Evolutionary conservation across 257 asterid genomes (phyloP).

Genomic region (Petrea volubilis): DNA sequence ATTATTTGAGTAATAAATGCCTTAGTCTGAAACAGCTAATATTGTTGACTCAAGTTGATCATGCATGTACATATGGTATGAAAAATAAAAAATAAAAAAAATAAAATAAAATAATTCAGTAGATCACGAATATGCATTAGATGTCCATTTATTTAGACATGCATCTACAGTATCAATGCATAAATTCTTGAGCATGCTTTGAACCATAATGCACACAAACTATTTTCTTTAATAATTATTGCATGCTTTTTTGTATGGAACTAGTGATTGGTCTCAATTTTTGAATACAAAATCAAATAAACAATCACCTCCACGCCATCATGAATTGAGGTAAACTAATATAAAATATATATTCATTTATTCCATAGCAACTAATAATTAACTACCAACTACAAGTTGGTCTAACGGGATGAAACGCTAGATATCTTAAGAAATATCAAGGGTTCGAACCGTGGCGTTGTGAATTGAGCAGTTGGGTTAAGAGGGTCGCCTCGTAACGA

Average conservation of each 20-base stretch:
- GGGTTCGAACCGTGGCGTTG: no score
- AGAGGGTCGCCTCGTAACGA: no score
- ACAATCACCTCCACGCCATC: neutral
- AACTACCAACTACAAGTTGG: no score
- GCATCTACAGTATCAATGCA: neutral
- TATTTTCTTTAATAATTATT: neutral
- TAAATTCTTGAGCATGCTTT: neutral
- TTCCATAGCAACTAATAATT: no score
- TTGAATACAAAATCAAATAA: neutral
- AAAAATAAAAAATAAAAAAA: no score
- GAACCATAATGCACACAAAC: neutral
- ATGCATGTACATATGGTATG: no score
- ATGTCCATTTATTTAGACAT: neutral
- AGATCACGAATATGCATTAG: neutral
- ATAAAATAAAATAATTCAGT: neutral
- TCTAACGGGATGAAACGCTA: no score
- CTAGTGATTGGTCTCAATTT: neutral
- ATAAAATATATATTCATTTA: neutral
- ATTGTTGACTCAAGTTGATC: neutral
- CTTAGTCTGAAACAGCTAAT: neutral
- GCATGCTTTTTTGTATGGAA: neutral
- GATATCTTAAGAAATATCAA: no score
- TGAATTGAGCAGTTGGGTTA: no score
- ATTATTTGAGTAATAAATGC: no score
- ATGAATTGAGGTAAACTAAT: neutral